Conservation (phyloP, 768 basidiomycete species). For the Boletales sp. region DNA sequence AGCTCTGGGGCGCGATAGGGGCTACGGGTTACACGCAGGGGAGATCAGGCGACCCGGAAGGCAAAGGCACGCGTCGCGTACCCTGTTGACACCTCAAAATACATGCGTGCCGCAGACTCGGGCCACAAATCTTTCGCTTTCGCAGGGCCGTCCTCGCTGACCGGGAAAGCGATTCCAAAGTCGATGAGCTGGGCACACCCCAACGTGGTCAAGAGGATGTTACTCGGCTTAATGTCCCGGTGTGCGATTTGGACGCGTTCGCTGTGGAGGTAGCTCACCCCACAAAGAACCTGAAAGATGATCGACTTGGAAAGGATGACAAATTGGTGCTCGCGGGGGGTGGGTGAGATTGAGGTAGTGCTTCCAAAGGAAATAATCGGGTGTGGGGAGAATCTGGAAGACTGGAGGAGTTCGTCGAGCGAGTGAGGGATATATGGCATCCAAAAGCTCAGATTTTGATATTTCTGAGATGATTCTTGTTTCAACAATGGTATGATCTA, state of each 20-base stretch:
- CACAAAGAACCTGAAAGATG: conserved; percentile 62
- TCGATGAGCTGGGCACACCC: conserved; percentile 77
- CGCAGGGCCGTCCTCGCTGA: conserved; percentile 22
- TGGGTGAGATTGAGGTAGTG: background rate
- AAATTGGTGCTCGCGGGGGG: conserved; percentile 36
- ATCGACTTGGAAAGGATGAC: conserved; percentile 53
- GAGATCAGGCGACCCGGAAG: background rate
- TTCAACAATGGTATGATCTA: conserved; percentile 57
- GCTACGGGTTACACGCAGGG: conserved; percentile 34
- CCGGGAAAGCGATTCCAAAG: conserved; percentile 68
- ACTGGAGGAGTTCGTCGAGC: conserved; percentile 44
- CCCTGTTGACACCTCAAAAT: conserved; percentile 88
- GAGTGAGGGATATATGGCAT: conserved; percentile 65
- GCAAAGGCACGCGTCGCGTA: conserved; percentile 31
- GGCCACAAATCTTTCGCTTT: conserved; percentile 57
- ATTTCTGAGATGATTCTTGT: conserved; percentile 35
- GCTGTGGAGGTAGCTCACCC: conserved; percentile 65
- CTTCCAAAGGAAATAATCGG: conserved; percentile 18
- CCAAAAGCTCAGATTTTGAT: conserved; percentile 51
- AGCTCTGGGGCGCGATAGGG: conserved; percentile 88
- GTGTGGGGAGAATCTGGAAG: conserved; percentile 25
- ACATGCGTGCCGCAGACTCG: conserved; percentile 55
- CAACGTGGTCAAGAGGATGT: conserved; percentile 60
- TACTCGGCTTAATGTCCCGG: conserved; percentile 83
- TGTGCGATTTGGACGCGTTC: conserved; percentile 60